Evolutionary conservation across 176 grass and related monocot genomes (phyloP).

Genomic region (Alloteropsis semialata): DNA sequence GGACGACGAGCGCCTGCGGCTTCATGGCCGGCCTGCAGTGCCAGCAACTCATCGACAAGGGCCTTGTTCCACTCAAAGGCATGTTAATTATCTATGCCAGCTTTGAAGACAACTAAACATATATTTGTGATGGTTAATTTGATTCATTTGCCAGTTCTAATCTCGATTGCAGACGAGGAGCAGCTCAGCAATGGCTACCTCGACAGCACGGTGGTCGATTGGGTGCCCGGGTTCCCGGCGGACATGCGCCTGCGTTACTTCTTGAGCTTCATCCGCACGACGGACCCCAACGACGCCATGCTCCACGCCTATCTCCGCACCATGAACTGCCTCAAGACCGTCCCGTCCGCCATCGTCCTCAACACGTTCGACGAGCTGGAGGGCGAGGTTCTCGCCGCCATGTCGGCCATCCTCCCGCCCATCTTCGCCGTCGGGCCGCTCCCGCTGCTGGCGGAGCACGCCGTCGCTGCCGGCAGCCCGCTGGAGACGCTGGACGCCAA

Average conservation of each 20-base stretch:
- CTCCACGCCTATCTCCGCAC: background rate
- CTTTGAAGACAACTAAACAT: too few species aligned
- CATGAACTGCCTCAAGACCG: background rate
- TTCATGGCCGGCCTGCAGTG: slow-evolving; percentile 7
- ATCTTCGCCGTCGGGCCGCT: slow-evolving; percentile 29
- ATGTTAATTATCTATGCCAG: too few species aligned
- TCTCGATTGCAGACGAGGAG: background rate
- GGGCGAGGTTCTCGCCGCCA: background rate
- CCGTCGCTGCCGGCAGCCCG: background rate
- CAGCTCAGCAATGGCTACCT: slow-evolving; percentile 29
- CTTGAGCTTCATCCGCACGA: slow-evolving; percentile 9
- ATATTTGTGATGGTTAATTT: too few species aligned
- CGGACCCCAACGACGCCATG: background rate
- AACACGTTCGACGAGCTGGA: slow-evolving; percentile 34
- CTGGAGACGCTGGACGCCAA: background rate
- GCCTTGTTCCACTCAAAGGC: slow-evolving; percentile 21
- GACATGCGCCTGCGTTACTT: slow-evolving; percentile 18
- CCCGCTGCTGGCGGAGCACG: background rate
- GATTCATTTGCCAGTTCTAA: too few species aligned
- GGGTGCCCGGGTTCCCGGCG: slow-evolving; percentile 18
- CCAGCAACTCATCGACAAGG: background rate
- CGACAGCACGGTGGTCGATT: slow-evolving; percentile 3
- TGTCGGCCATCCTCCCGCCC: background rate
- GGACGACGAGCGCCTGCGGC: slow-evolving; percentile 20
- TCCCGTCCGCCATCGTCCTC: background rate